These are phyloP conservation scores for Knufia petricola DNA, from an alignment of 2,329 filamentous ascomycete genomes.

Conservation along the genomic window DNA sequence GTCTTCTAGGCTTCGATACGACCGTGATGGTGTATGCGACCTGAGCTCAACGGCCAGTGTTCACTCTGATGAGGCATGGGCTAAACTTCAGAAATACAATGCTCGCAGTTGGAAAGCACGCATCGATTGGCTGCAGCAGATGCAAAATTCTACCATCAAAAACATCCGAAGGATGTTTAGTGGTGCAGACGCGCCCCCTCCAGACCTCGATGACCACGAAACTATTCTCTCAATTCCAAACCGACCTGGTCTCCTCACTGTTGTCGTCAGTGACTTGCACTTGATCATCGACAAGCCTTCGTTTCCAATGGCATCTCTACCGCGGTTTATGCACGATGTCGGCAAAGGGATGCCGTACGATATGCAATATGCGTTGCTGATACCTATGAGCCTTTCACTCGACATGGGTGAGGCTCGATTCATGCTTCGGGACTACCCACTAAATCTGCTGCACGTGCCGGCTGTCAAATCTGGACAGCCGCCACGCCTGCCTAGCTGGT, in stretches of 20 bases:
- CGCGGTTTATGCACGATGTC: conserved; percentile 73
- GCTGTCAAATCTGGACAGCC: conserved; percentile 71
- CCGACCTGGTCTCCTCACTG: conserved; percentile 71
- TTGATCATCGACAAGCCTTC: conserved; percentile 84
- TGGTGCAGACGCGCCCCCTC: conserved; percentile 69
- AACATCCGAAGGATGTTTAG: conserved; percentile 73
- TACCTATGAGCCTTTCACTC: conserved; percentile 82
- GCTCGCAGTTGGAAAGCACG: conserved; percentile 84
- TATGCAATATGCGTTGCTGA: conserved; percentile 78
- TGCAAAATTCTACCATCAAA: conserved; percentile 63
- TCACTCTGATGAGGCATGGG: conserved; percentile 64
- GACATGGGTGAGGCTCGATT: conserved; percentile 83
- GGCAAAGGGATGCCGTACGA: conserved; percentile 95
- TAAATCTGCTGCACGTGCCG: conserved; percentile 85
- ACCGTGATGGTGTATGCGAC: conserved; percentile 64
- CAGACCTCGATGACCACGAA: conserved; percentile 74
- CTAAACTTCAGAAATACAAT: conserved; percentile 68
- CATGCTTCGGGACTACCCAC: conserved; percentile 83
- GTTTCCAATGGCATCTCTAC: conserved; percentile 71
- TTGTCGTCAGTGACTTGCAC: conserved; percentile 73
- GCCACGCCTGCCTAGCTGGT: conserved; percentile 67
- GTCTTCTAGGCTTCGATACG: conserved; percentile 49
- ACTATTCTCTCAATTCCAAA: conserved; percentile 76
- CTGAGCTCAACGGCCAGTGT: conserved; percentile 65
- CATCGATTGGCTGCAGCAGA: conserved; percentile 65